These are phyloP conservation scores for Didymella arachidicola DNA, from an alignment of 2,329 filamentous ascomycete genomes.

Conservation along the genomic window DNA sequence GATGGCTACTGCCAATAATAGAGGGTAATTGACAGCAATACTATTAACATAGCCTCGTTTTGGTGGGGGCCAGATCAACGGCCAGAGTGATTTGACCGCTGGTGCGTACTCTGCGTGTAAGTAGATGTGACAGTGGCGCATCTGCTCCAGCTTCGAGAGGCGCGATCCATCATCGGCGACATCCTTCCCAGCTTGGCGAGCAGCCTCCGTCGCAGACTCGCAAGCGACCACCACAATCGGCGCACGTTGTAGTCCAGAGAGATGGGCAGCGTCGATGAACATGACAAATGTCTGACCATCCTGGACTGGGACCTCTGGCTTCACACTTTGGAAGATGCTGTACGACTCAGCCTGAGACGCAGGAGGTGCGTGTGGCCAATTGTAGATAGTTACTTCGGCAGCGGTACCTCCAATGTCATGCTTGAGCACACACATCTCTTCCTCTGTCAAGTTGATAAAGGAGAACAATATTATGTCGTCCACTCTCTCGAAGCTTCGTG, in stretches of 20 bases:
- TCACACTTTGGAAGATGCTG: conserved; percentile 11
- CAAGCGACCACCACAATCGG: conserved; percentile 7
- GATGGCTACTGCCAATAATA: conserved; percentile 1
- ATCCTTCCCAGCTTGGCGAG: background rate
- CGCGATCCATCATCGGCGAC: background rate
- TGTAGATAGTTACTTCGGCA: conserved; percentile 15
- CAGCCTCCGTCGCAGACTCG: background rate
- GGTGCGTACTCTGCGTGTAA: background rate
- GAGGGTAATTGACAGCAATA: conserved; percentile 4
- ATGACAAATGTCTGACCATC: conserved; percentile 4
- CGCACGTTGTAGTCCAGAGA: conserved; percentile 3
- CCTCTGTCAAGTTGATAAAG: conserved; percentile 13
- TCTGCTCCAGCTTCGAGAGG: background rate
- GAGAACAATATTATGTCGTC: conserved; percentile 26
- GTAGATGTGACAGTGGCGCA: conserved; percentile 1
- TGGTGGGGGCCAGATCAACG: conserved; percentile 5
- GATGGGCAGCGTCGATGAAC: conserved; percentile 7
- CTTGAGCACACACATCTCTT: conserved; percentile 3
- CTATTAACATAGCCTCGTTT: background rate
- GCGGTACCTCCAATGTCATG: conserved; percentile 12
- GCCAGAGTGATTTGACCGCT: background rate
- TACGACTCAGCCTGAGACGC: conserved; percentile 16
- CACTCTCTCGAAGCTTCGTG: conserved; percentile 54
- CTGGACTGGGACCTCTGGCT: background rate
- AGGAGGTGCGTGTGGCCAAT: conserved; percentile 16